Conservation (phyloP, 345 rosid species). For the Salix suchowensis region DNA sequence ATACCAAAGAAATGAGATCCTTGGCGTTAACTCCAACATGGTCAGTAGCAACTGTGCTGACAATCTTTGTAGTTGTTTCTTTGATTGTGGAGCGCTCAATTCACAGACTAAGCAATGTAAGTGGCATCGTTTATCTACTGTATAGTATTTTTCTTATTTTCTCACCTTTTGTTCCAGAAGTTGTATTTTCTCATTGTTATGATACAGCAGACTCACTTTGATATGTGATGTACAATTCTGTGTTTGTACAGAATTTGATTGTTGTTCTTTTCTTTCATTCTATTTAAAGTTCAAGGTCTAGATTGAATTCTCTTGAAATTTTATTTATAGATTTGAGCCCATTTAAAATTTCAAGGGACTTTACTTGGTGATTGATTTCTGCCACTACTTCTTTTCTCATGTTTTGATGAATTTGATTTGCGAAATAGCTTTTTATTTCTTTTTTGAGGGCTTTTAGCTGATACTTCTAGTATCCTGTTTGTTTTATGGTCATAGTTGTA, state of each 20-base stretch:
- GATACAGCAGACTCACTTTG: not conserved
- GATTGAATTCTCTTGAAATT: not conserved
- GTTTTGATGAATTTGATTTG: not conserved
- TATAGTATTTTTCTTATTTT: not conserved
- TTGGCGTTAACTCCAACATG: constrained; percentile 87
- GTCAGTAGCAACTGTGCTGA: constrained; percentile 93
- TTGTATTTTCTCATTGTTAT: not conserved
- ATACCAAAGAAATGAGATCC: constrained; percentile 49
- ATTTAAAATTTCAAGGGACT: not conserved
- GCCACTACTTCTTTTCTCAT: not conserved
- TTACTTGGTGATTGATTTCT: not conserved
- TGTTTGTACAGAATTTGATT: not conserved
- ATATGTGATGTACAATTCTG: too few species aligned
- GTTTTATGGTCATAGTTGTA: not conserved
- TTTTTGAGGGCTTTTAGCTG: not conserved
- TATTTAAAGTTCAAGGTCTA: not conserved
- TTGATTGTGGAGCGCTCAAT: constrained; percentile 82
- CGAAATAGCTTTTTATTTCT: not conserved
- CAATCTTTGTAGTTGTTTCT: constrained; percentile 77
- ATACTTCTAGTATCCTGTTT: not conserved
- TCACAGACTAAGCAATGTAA: constrained; percentile 66
- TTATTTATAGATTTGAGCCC: not conserved
- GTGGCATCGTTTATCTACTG: constrained; percentile 17
- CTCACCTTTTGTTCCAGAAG: not conserved
- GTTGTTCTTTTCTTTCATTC: not conserved